These are phyloP conservation scores for Aspergillus intermedius DNA, from an alignment of 2,329 filamentous ascomycete species.

Conservation along the genomic window DNA sequence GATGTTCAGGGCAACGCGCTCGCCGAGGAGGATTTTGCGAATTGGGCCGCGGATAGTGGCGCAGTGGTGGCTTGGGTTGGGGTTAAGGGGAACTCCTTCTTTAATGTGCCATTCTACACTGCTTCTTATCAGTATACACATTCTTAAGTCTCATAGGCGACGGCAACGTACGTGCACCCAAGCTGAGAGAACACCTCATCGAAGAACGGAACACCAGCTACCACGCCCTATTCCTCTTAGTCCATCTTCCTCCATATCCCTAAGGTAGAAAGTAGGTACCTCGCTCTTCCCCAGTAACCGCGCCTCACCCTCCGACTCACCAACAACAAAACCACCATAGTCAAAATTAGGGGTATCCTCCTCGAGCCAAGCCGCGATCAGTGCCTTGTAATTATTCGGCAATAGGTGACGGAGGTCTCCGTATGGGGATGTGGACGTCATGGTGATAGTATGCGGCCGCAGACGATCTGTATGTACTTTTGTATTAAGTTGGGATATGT, in stretches of 20 bases:
- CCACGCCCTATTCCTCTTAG: conserved; percentile 53
- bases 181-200: conserved; percentile 86
- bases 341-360: conserved; percentile 97
- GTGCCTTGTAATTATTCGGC: conserved; percentile 74
- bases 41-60: conserved; percentile 83
- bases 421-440: conserved; percentile 49
- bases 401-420: conserved; percentile 66
- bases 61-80: conserved; percentile 45
- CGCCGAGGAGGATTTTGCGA: conserved; percentile 77
- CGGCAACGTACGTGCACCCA: conserved; percentile 61
- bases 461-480: too few species aligned
- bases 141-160: background rate
- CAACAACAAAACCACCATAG: conserved; percentile 95
- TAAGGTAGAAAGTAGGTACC: conserved; percentile 26
- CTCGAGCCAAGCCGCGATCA: conserved; percentile 77
- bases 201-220: conserved; percentile 92
- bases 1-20: conserved; percentile 86
- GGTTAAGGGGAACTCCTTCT: conserved; percentile 67
- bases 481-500: too few species aligned
- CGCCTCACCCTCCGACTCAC: conserved; percentile 45
- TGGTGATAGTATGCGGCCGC: background rate
- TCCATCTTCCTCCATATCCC: conserved; percentile 2
- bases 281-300: conserved; percentile 52
- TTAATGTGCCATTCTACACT: conserved; percentile 77
- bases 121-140: conserved; percentile 1